Base-by-base conservation (phyloP, 164 flowering plant species). In the Malania oleifera region DNA sequence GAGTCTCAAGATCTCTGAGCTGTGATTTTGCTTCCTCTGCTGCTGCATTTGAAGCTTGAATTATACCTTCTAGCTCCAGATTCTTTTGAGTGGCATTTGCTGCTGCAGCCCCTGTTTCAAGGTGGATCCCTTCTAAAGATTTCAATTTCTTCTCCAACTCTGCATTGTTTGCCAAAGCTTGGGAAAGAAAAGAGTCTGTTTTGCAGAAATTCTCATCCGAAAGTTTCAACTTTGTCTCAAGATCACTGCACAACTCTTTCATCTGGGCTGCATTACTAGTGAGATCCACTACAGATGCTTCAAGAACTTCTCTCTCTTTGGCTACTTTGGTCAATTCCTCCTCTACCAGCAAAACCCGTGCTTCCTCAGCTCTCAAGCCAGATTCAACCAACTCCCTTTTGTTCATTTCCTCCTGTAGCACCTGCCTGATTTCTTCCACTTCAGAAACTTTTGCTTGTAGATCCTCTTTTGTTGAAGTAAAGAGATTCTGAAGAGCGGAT, bases 71-170 rank as follows among this genome's bases (percentile, higher is more conserved):
- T 22, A 84, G 84, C 73, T 86, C 86, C 25, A 79, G 61, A 67
- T 70, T 86, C 73, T 68, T 81, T 52, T 78, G 77, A 56, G 75
- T 57, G 27, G 83, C 82, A 39, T 75, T 62, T 49, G 72, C 64
- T 43, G 80, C 80, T 19, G 75, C 73, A 56, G 69, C 54, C 11
- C 75, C 83, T 20, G 84, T 64, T 73, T 87, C 87, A 35, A 40
- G 64, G 60, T 81, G 83, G 24, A 77, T 81, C 29, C 70, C 83
- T 59, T 87, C 91, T 41, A 82, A 62, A 22, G 83, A 77, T 67
- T 77, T 80, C 68, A 87, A 24, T 72, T 78, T 85, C 75, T 82
- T 65, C 60, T 87, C 92, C 57, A 87, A 80, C 63, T 90, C 97
- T 25, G 63, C 66, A 54, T 75, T 85, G 57, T 78, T 74, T 20